These are phyloP conservation scores for Naganishia randhawae DNA, from an alignment of 768 basidiomycete species.

Conservation along the genomic window DNA sequence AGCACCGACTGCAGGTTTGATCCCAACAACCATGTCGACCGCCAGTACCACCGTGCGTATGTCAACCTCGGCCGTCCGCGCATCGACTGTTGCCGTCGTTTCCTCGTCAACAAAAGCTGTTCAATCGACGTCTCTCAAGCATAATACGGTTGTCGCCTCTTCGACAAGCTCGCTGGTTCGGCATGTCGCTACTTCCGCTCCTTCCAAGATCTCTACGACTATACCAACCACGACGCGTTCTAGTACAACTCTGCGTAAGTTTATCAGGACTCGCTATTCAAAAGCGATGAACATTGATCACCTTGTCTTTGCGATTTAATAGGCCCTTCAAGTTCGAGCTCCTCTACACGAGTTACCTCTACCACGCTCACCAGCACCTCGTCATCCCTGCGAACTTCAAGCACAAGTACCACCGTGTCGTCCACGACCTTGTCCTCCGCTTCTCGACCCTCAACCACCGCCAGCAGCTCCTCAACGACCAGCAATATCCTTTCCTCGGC, in stretches of 20 bases:
- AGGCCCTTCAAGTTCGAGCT: conserved; percentile 1
- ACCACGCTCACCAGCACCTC: background rate
- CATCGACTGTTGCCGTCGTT: background rate
- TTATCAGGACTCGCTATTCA: background rate
- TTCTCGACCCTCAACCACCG: background rate
- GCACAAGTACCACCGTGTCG: background rate
- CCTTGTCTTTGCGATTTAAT: background rate
- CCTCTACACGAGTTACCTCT: background rate
- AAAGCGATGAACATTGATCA: background rate
- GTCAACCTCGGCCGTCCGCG: background rate
- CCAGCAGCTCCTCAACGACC: background rate
- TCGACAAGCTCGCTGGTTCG: conserved; percentile 12
- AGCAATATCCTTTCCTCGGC: conserved; percentile 11
- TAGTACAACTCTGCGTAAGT: background rate
- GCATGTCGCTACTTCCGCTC: background rate
- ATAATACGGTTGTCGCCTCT: background rate
- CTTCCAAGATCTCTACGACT: background rate
- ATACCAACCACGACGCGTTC: background rate
- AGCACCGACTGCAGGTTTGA: conserved; percentile 14
- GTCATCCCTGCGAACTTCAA: background rate
- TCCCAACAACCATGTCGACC: conserved; percentile 1
- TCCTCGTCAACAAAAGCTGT: background rate
- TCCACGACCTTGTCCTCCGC: background rate
- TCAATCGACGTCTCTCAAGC: background rate
- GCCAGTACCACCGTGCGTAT: background rate